Base-by-base conservation (phyloP, 2,329 filamentous ascomycete species). In the Xylariaceae sp. region DNA sequence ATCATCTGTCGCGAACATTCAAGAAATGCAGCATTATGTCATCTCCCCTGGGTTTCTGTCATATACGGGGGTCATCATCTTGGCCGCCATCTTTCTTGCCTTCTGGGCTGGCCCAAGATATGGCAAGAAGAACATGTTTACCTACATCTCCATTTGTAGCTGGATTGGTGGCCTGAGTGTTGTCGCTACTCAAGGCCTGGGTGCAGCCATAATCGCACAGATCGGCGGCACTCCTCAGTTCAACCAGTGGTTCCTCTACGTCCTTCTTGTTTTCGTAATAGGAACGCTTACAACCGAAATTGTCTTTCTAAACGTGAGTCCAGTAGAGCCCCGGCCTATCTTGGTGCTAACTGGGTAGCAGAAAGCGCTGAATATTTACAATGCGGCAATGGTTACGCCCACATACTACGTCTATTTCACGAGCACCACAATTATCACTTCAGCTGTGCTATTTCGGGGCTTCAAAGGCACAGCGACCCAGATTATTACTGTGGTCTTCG, bases 391-490 rank as follows among this genome's bases (percentile, higher is more conserved):
- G 64, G 95, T 99, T 58, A 99, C 95, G 0, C 95, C 95, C 0
- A 99, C 95, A 2, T 99, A 99, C 77, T 99, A 99, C 74, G 95
- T 99, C 64, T 94, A 96, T 79, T 99, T 99, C 73, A 99, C 95
- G 34, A 96, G 89, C 66, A 90, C 92, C 4, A 98, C 95, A 17
- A 97, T 99, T 64, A 85, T 98, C 65, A 96, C 93, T 5, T 97
- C 94, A 0, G 90, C 93, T 3, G 87, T 99, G 43, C 80, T 99
- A 2, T 98, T 98, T 75, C 88, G 87, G 62, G 95, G 95, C 6
- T 97, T 99, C 82, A 94, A 96, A 71, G 95, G 94, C 31, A 91
- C 91, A 0, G 82, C 85, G 0, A 82, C 86, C 5, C 85, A 90
- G 23, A 98, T 99, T 55, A 82, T 91, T 41, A 96, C 92, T 0